A percentile compares a stretch with the other conserved stretches of the same genome.
Conservation (phyloP, 2,329 filamentous ascomycete species). For the Aspergillus caelatus region DNA sequence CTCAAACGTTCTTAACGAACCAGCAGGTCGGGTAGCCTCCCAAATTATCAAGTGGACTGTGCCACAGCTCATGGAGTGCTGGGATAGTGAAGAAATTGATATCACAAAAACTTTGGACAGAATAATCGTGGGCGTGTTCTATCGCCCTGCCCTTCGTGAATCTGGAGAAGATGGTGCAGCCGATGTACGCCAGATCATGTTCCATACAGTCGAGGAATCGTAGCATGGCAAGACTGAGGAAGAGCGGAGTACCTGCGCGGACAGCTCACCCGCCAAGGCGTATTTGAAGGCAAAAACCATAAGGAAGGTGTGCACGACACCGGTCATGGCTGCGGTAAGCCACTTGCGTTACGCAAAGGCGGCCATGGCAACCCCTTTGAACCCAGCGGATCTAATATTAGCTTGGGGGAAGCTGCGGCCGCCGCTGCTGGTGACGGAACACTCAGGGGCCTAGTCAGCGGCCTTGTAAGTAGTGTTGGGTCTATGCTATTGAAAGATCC, state of each 20-base stretch:
- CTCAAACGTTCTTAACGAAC: conserved; percentile 84
- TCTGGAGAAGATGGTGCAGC: conserved; percentile 69
- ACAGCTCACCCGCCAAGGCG: conserved; percentile 77
- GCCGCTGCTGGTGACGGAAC: conserved; percentile 66
- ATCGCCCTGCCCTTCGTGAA: conserved; percentile 80
- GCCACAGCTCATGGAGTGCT: conserved; percentile 83
- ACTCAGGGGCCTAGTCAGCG: conserved; percentile 71
- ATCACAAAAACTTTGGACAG: conserved; percentile 70
- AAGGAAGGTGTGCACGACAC: conserved; percentile 81
- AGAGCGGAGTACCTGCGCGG: conserved; percentile 68
- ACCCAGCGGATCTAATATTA: conserved; percentile 24
- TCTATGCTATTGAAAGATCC: conserved; percentile 65
- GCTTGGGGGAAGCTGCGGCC: conserved; percentile 56
- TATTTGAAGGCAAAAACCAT: conserved; percentile 78
- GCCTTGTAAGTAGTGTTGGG: conserved; percentile 61
- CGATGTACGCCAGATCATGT: conserved; percentile 78
- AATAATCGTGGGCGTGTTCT: conserved; percentile 80
- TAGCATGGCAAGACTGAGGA: conserved; percentile 69
- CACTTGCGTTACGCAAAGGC: conserved; percentile 71
- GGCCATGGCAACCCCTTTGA: conserved; percentile 22
- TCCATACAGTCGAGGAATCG: conserved; percentile 78
- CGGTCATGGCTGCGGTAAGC: conserved; percentile 83
- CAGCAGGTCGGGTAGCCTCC: conserved; percentile 80
- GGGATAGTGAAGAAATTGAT: conserved; percentile 76
- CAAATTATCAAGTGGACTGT: conserved; percentile 82